Evolutionary conservation across 495 filamentous ascomycete genomes (phyloP).

Genomic region (Penicillium ucsense): DNA sequence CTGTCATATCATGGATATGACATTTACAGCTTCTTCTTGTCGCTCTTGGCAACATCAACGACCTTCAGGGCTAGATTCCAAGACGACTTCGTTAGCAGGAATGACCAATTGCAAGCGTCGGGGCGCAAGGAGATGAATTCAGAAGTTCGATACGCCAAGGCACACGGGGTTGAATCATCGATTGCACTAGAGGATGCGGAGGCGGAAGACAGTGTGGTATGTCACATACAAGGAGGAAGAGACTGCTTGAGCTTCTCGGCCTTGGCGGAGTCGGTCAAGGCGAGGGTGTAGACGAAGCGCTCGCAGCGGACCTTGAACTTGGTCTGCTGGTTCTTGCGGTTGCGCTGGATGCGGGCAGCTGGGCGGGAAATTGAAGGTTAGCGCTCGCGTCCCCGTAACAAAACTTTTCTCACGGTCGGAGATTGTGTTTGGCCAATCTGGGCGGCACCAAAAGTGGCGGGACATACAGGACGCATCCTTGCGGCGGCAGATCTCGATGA

Average conservation of each 20-base stretch:
- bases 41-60: slow-evolving; percentile 67
- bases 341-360: slow-evolving; percentile 98
- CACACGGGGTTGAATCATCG: no score
- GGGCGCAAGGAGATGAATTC: background rate
- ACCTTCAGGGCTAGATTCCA: slow-evolving; percentile 53
- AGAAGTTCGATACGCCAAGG: no score
- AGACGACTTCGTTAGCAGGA: background rate
- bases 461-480: slow-evolving; percentile 93
- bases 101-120: background rate
- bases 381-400: slow-evolving; percentile 2
- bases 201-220: background rate
- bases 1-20: slow-evolving; percentile 19
- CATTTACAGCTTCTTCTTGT: slow-evolving; percentile 53
- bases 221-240: slow-evolving; percentile 78
- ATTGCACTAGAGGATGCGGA: background rate
- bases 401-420: background rate
- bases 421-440: background rate
- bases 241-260: slow-evolving; percentile 99
- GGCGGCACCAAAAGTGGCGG: background rate
- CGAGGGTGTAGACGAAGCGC: slow-evolving; percentile 89
- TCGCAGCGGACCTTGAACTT: slow-evolving; percentile 99
- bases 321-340: slow-evolving; percentile 73
- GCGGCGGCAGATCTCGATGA: slow-evolving; percentile 99
- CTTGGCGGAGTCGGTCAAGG: slow-evolving; percentile 96
- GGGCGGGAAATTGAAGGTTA: slow-evolving; percentile 11